Evolutionary conservation across 2,329 filamentous ascomycete species (phyloP).

Genomic region (Microdochium bolleyi): DNA sequence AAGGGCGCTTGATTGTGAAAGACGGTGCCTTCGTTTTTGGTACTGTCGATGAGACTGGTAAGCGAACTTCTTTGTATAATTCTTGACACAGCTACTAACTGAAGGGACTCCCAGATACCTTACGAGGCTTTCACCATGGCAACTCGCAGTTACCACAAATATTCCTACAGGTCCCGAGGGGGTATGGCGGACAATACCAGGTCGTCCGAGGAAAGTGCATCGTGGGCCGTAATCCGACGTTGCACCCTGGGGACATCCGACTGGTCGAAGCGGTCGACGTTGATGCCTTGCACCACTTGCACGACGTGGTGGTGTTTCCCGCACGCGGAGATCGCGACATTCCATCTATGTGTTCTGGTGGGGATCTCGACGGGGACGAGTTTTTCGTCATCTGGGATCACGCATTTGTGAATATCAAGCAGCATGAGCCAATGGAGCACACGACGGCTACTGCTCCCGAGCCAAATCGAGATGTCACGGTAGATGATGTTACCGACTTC

Average conservation of each 20-base stretch:
- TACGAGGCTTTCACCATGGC: slow-evolving; percentile 18
- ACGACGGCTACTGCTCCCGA: slow-evolving; percentile 45
- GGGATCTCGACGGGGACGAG: slow-evolving; percentile 92
- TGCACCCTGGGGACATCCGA: slow-evolving; percentile 88
- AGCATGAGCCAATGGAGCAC: slow-evolving; percentile 65
- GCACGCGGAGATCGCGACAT: slow-evolving; percentile 76
- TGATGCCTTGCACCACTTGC: slow-evolving; percentile 64
- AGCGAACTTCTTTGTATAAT: slow-evolving; percentile 63
- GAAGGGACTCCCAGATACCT: background rate
- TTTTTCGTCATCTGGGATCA: slow-evolving; percentile 91
- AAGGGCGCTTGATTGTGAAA: slow-evolving; percentile 75
- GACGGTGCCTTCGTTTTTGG: slow-evolving; percentile 83
- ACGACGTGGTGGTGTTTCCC: slow-evolving; percentile 82
- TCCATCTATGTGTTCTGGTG: slow-evolving; percentile 90
- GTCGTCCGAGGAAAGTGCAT: slow-evolving; percentile 72
- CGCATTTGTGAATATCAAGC: slow-evolving; percentile 47
- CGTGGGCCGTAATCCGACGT: slow-evolving; percentile 83
- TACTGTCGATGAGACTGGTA: slow-evolving; percentile 77
- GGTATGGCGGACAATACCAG: slow-evolving; percentile 33
- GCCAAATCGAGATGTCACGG: slow-evolving; percentile 55
- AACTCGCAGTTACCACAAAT: slow-evolving; percentile 66
- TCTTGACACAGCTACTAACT: slow-evolving; percentile 25
- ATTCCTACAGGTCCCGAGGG: slow-evolving; percentile 66
- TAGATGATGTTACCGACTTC: slow-evolving; percentile 71
- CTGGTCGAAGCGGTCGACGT: slow-evolving; percentile 78